Conservation (phyloP, 768 basidiomycete genomes). For the Leccinum fibrillosum region DNA sequence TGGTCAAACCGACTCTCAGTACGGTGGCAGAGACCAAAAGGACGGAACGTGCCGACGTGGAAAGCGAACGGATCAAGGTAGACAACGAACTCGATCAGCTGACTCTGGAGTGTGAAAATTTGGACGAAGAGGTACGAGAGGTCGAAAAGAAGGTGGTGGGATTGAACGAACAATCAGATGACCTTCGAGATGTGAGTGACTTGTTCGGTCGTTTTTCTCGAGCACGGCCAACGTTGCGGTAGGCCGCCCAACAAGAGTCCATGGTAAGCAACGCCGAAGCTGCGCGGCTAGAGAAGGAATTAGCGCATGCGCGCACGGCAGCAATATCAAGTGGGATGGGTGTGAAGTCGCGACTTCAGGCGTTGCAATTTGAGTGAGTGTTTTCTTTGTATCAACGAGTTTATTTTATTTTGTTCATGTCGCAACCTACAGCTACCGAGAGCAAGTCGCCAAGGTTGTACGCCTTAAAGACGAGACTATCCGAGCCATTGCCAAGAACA, state of each 20-base stretch:
- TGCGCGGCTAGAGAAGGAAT: conserved; percentile 62
- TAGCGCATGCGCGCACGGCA: conserved; percentile 70
- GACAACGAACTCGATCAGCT: conserved; percentile 83
- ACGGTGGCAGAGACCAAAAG: conserved; percentile 70
- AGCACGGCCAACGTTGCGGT: conserved; percentile 4
- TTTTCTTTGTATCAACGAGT: neutral
- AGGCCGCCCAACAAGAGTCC: conserved; percentile 80
- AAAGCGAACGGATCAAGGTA: conserved; percentile 75
- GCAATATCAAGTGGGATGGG: conserved; percentile 81
- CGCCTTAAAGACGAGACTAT: conserved; percentile 77
- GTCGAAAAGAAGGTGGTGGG: conserved; percentile 69
- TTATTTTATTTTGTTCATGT: neutral
- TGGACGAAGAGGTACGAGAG: conserved; percentile 74
- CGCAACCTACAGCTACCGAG: conserved; percentile 56
- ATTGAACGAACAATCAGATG: conserved; percentile 74
- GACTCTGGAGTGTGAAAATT: conserved; percentile 72
- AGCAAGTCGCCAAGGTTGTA: conserved; percentile 73
- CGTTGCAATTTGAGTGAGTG: conserved; percentile 71
- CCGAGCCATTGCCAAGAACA: conserved; percentile 78
- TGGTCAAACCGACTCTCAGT: conserved; percentile 75
- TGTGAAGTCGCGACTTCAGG: conserved; percentile 73
- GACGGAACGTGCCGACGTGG: conserved; percentile 62
- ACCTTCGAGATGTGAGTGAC: conserved; percentile 68
- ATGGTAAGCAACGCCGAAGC: conserved; percentile 64
- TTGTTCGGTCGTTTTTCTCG: neutral